Conservation (phyloP, 306 rosid genomes). For the Cucurbita argyrosperma region DNA sequence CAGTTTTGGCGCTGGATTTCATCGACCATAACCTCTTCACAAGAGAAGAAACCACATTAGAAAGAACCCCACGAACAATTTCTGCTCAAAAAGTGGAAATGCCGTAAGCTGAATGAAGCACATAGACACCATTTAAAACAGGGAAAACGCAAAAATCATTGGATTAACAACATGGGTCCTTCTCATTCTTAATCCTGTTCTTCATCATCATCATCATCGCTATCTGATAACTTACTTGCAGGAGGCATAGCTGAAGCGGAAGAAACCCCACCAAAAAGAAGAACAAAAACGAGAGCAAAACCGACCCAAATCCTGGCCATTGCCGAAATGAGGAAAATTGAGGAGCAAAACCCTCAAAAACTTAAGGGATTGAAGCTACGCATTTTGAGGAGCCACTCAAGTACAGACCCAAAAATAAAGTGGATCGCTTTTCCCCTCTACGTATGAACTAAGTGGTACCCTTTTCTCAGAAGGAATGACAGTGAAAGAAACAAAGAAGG, state of each 20-base stretch:
- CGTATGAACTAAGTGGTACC: slow-evolving; percentile 12
- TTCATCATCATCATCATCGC: background rate
- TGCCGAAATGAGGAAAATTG: slow-evolving; percentile 14
- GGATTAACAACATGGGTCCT: background rate
- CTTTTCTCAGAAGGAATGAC: slow-evolving; percentile 17
- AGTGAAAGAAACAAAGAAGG: slow-evolving; percentile 25
- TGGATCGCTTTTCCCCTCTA: slow-evolving; percentile 16
- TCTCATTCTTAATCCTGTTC: background rate
- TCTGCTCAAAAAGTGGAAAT: slow-evolving; percentile 32
- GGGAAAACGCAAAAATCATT: background rate
- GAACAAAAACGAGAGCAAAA: slow-evolving; percentile 27
- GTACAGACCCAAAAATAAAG: slow-evolving; percentile 19
- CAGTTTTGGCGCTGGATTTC: slow-evolving; percentile 57
- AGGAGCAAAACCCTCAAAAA: slow-evolving; percentile 19
- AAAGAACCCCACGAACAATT: slow-evolving; percentile 58
- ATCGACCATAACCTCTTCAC: slow-evolving; percentile 78
- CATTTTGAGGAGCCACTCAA: slow-evolving; percentile 21
- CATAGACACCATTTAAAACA: background rate
- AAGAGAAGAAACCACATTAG: slow-evolving; percentile 76
- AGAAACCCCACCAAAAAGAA: slow-evolving; percentile 37
- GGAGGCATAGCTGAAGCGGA: slow-evolving; percentile 73
- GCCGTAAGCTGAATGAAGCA: background rate
- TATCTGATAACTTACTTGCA: slow-evolving; percentile 44
- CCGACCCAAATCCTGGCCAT: slow-evolving; percentile 34
- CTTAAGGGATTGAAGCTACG: slow-evolving; percentile 17